Conservation (phyloP, 257 asterid species). For the Petunia secreta region DNA sequence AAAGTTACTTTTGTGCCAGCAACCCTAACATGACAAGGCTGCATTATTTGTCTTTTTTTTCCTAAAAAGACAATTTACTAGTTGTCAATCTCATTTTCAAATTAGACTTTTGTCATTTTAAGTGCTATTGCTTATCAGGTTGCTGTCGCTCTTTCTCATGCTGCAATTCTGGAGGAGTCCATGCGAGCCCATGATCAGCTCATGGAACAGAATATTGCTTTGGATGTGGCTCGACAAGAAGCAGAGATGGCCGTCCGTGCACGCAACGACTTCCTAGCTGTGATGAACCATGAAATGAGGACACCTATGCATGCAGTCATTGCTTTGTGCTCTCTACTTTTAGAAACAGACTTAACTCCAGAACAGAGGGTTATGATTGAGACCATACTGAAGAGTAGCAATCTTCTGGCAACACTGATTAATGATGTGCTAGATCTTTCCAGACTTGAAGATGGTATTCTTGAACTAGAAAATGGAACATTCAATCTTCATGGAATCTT, state of each 20-base stretch:
- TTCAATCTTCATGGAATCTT: conserved; percentile 63
- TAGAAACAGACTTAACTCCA: conserved; percentile 70
- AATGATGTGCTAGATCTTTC: conserved; percentile 77
- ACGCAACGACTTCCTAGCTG: conserved; percentile 67
- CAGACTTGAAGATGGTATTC: conserved; percentile 77
- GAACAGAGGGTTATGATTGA: conserved; percentile 73
- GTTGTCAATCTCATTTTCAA: conserved; percentile 3
- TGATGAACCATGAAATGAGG: conserved; percentile 85
- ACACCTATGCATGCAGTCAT: conserved; percentile 74
- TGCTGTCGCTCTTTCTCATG: conserved; percentile 88
- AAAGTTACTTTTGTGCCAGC: conserved; percentile 6
- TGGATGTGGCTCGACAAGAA: conserved; percentile 63
- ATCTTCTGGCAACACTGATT: conserved; percentile 65
- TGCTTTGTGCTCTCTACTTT: conserved; percentile 66
- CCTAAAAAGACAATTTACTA: background rate
- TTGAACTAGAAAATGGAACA: conserved; percentile 47
- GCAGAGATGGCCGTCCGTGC: conserved; percentile 70
- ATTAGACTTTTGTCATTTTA: background rate
- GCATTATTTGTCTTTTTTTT: background rate
- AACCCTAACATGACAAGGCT: background rate
- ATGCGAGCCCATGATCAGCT: conserved; percentile 71
- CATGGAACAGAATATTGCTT: conserved; percentile 64
- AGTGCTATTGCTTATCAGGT: conserved; percentile 47
- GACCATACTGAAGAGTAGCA: conserved; percentile 74
- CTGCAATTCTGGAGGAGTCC: conserved; percentile 80